Base-by-base conservation (phyloP, 345 rosid genomes). In the Balakata baccata region DNA sequence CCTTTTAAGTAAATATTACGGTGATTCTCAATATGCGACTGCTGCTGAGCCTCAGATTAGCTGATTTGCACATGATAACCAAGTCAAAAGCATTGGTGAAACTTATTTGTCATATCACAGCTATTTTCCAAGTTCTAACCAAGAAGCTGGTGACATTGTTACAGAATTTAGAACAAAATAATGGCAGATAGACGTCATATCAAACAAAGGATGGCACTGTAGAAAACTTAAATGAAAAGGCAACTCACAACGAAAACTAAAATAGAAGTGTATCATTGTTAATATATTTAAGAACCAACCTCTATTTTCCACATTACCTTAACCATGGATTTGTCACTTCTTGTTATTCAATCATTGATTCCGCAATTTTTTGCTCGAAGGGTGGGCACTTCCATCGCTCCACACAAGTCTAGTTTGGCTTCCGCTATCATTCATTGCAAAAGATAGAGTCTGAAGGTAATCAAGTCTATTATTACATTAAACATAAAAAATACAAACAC, bases 371-470 rank as follows among this genome's bases (percentile, higher is more conserved):
- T 84, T 85, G 65, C 77, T 80, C 46, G 41, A 64, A 61, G 57
- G 71, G 29, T 77, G 73, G 38, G 79, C 79, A 62, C 66, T 64
- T 83, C 81, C 81, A 18, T 87, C 83, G 43, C 81, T 85, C 97
- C 98, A 93, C 49, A 96, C 88, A 59, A 96, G 87, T 86, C 83
- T 89, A 39, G 97, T 86, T 82, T 91, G 97, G 70, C 84, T 76
- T 77, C 89, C 92, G 74, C 72, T 79, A 75, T 81, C 90, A 67
- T 77, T 83, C 68, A 23, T 79, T 58, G 84, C 79, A 70, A 76
- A 93, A 66, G 95, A 84, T 64, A 93, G 84, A 70, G 85, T 82
- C 97, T 96, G 88, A 73, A 88, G 17, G 39, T 20, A 25, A 52
- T 39, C 34, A 39, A 72, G 73, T 2, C 13, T 25, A 18, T n/a